These are phyloP conservation scores for Hericium alpestre DNA, from an alignment of 768 basidiomycete genomes.

Conservation along the genomic window DNA sequence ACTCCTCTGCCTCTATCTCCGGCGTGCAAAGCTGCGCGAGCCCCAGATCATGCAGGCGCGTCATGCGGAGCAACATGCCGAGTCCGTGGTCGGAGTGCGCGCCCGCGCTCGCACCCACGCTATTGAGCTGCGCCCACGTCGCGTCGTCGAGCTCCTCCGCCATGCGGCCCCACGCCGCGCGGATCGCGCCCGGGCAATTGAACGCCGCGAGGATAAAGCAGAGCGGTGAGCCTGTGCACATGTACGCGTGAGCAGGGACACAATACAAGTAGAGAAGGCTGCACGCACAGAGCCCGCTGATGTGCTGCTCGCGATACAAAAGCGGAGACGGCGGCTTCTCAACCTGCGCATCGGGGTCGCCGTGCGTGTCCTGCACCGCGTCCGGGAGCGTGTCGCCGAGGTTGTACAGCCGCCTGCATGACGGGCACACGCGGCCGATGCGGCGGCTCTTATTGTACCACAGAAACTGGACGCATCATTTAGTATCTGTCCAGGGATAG, in stretches of 20 bases:
- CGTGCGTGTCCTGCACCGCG: conserved; percentile 15
- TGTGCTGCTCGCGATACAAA: conserved; percentile 43
- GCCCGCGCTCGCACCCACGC: conserved; percentile 20
- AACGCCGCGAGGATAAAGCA: conserved; percentile 69
- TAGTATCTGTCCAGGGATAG: not conserved
- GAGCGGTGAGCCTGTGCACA: conserved; percentile 50
- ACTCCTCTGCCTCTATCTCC: conserved; percentile 10
- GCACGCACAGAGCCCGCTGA: conserved; percentile 68
- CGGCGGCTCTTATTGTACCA: conserved; percentile 82
- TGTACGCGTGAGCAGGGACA: not conserved
- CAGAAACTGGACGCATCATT: conserved; percentile 37
- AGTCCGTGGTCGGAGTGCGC: conserved; percentile 29
- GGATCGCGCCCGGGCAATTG: conserved; percentile 52
- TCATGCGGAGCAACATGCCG: conserved; percentile 66
- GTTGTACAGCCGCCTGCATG: conserved; percentile 62
- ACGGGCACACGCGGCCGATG: conserved; percentile 63
- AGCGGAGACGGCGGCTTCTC: conserved; percentile 29
- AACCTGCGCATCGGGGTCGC: conserved; percentile 5
- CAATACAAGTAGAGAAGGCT: not conserved
- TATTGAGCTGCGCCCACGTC: conserved; percentile 54
- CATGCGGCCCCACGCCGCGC: conserved; percentile 56
- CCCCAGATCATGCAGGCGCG: conserved; percentile 62
- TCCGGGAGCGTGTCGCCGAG: conserved; percentile 57
- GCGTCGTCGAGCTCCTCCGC: conserved; percentile 59
- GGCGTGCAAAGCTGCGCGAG: conserved; percentile 46